phyloP scores from a whole-genome alignment of 83 land plant genomes.

The Thuja plicata region DNA sequence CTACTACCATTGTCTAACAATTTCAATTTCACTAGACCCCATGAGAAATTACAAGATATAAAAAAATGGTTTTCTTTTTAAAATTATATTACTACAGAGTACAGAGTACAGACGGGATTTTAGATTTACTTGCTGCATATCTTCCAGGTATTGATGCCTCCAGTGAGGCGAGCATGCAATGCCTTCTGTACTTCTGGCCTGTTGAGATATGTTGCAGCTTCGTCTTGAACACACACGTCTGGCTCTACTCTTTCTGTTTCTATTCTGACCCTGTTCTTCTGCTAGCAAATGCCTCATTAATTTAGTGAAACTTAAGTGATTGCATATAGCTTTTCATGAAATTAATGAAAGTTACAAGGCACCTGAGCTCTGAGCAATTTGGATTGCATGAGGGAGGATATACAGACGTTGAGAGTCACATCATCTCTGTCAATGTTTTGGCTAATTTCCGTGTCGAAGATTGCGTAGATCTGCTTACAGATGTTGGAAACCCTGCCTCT shows the following conservation, averaged over 20 bases:
- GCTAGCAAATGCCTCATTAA: too few species aligned
- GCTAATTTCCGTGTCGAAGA: slow-evolving; percentile 57
- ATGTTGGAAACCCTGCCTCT: slow-evolving; percentile 49
- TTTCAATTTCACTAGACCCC: too few species aligned
- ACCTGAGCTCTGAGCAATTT: slow-evolving; percentile 45
- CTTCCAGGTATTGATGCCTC: neutral
- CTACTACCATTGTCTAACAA: too few species aligned
- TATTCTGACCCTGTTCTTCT: neutral
- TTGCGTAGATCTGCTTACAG: slow-evolving; percentile 55
- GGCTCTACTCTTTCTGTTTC: neutral
- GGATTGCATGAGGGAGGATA: slow-evolving; percentile 64
- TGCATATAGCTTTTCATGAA: too few species aligned
- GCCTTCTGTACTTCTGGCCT: too few species aligned
- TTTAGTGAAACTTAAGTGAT: too few species aligned
- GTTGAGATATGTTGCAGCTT: slow-evolving; percentile 5
- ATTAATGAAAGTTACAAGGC: too few species aligned
- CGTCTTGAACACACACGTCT: slow-evolving; percentile 16
- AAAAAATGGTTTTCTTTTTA: neutral
- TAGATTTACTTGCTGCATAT: slow-evolving; percentile 14
- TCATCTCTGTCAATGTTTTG: slow-evolving; percentile 66
- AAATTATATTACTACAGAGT: too few species aligned
- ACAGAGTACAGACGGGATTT: too few species aligned
- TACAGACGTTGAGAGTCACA: slow-evolving; percentile 77
- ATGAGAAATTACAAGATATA: too few species aligned
- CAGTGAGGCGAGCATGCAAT: slow-evolving; percentile 10